Percentiles rank a stretch among this genome's conserved stretches.
These are phyloP conservation scores for Leccinellum albellum DNA, from an alignment of 768 basidiomycete genomes.

Conservation along the genomic window DNA sequence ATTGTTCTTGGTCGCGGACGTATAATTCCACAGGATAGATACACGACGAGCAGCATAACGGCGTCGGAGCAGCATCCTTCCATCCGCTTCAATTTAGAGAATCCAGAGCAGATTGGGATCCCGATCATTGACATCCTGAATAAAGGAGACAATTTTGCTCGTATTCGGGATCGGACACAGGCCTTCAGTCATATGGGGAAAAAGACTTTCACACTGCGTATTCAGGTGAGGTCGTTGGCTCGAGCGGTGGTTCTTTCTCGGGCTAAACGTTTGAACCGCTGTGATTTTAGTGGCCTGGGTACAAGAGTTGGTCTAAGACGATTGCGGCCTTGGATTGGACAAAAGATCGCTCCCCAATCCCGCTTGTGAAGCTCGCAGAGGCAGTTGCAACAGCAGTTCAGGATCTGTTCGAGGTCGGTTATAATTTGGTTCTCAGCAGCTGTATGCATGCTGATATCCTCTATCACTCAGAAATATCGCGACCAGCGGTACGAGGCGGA, in stretches of 20 bases:
- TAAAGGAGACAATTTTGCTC: constrained; percentile 41
- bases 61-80: constrained; percentile 40
- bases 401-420: constrained; percentile 56
- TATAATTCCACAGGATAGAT: constrained; percentile 23
- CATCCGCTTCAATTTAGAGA: constrained; percentile 56
- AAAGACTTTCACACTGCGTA: constrained; percentile 70
- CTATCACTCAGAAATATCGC: constrained; percentile 11
- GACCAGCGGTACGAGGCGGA: constrained; percentile 9
- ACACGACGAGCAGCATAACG: constrained; percentile 14
- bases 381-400: constrained; percentile 69
- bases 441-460: constrained; percentile 9
- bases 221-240: constrained; percentile 48
- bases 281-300: constrained; percentile 68
- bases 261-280: not conserved
- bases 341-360: constrained; percentile 70
- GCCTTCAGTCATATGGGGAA: constrained; percentile 59
- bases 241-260: not conserved
- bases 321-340: constrained; percentile 76
- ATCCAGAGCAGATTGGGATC: constrained; percentile 56
- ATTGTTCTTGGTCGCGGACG: constrained; percentile 16
- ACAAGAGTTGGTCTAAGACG: constrained; percentile 68
- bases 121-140: constrained; percentile 58
- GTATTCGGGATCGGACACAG: constrained; percentile 53
- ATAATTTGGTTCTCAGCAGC: not conserved
- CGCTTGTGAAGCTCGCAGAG: constrained; percentile 67